Evolutionary conservation across 768 basidiomycete genomes (phyloP), one percentile per base, ranked within the genome.

Genomic region (Coprinellus micaceus): DNA sequence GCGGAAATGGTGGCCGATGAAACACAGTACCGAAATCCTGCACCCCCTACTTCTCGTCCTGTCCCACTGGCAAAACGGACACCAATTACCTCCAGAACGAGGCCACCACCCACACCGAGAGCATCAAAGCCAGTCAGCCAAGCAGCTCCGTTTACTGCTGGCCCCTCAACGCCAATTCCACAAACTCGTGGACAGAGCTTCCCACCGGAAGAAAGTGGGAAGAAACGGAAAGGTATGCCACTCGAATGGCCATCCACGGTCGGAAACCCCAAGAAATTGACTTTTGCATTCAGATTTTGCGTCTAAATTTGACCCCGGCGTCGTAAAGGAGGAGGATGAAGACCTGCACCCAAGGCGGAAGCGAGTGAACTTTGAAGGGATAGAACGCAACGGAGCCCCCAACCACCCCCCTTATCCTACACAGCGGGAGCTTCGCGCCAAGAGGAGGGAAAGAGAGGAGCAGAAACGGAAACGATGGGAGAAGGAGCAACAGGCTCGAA

Each of bases 181-280:
- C 30, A 60, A 3, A 48, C 55, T 36, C 44, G 58, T n/a, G 46
- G 57, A 28, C 59, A 64, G 19, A 64, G 60, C 41, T 59, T 63
- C 40, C 65, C 67, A 10, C 63, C 68, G n/a, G n/a, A n/a, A 7
- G 70, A 73, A 43, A 66, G 60, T 22, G n/a, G 19, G 17, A 50
- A 50, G 6, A 82, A 83, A 65, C 80, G 83, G 48, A 80, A 81
- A 73, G 77, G 84, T 84, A 56, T 26, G 57, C 51, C 73, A 71
- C 59, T 67, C 74, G 48, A 65, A 69, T 13, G n/a, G n/a, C n/a
- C n/a, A n/a, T n/a, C n/a, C n/a, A n/a, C n/a, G 59, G 76, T n/a
- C 69, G 71, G 22, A 52, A 66, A 28, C 63, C 64, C 9, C 68
- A 72, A 3, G 17, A 24, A 17, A 36, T 17, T 51, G 21, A 51